These are phyloP conservation scores for Viridothelium virens DNA, from an alignment of 495 filamentous ascomycete genomes.

Conservation along the genomic window DNA sequence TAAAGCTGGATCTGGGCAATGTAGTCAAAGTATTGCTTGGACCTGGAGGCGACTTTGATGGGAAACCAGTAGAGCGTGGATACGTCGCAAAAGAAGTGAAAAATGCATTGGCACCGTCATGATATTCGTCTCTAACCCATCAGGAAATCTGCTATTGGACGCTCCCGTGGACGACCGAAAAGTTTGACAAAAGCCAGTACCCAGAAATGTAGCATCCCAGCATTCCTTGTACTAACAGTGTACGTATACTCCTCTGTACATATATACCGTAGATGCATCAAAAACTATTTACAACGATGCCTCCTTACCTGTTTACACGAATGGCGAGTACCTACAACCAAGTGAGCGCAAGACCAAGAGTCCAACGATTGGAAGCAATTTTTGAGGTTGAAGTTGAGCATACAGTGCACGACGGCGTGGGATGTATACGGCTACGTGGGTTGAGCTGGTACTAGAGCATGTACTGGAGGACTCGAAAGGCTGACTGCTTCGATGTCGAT, in stretches of 20 bases:
- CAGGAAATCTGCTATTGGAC: not conserved
- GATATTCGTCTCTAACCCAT: not conserved
- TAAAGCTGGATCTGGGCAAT: constrained; percentile 40
- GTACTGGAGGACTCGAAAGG: not conserved
- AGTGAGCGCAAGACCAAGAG: too few species aligned
- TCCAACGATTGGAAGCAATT: too few species aligned
- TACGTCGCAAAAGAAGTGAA: constrained; percentile 45
- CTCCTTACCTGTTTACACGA: too few species aligned
- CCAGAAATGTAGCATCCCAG: too few species aligned
- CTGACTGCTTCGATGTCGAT: not conserved
- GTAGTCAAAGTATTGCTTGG: constrained; percentile 46
- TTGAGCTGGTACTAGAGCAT: not conserved
- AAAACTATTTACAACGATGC: too few species aligned
- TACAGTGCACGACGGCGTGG: too few species aligned
- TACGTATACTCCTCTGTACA: too few species aligned
- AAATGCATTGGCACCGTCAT: constrained; percentile 17
- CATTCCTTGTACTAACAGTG: too few species aligned
- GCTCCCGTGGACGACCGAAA: not conserved
- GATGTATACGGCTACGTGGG: not conserved
- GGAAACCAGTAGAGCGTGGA: constrained; percentile 46
- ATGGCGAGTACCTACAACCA: too few species aligned
- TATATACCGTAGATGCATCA: too few species aligned
- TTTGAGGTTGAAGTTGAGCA: too few species aligned
- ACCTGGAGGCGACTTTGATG: constrained; percentile 43
- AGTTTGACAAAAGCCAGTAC: too few species aligned